Percentiles rank a stretch among this genome's conserved stretches.
phyloP scores from a whole-genome alignment of 257 asterid genomes.

The Primulina huaijiensis region DNA sequence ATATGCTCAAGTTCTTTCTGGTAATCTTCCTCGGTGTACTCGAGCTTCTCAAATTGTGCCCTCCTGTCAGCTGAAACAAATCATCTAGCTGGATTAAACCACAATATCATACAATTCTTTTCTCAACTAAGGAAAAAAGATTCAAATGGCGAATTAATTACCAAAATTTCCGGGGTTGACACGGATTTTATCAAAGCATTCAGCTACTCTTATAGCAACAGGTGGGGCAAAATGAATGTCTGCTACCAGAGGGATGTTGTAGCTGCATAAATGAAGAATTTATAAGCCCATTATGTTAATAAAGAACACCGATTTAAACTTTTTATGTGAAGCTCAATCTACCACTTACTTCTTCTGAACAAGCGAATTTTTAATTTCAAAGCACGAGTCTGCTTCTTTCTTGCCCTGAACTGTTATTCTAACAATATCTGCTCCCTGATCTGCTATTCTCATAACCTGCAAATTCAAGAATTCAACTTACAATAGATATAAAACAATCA shows the following conservation, averaged over 20 bases:
- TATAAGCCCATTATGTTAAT: slow-evolving; percentile 21
- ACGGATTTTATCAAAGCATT: slow-evolving; percentile 61
- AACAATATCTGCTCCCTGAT: slow-evolving; percentile 92
- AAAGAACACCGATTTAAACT: slow-evolving; percentile 10
- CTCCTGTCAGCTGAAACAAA: slow-evolving; percentile 90
- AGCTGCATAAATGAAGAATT: slow-evolving; percentile 41
- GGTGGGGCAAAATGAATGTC: slow-evolving; percentile 99
- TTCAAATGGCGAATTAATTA: slow-evolving; percentile 31
- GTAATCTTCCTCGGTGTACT: slow-evolving; percentile 94
- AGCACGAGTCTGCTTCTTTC: slow-evolving; percentile 99
- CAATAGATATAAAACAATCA: background rate
- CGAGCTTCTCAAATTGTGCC: slow-evolving; percentile 92
- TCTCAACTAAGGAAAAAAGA: background rate
- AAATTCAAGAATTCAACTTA: slow-evolving; percentile 24
- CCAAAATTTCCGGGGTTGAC: slow-evolving; percentile 79
- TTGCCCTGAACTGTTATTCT: slow-evolving; percentile 97
- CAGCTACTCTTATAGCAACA: slow-evolving; percentile 87
- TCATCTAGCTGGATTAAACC: slow-evolving; percentile 21
- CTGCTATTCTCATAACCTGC: slow-evolving; percentile 97
- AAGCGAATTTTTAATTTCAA: slow-evolving; percentile 79
- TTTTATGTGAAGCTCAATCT: slow-evolving; percentile 8
- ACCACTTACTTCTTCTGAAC: slow-evolving; percentile 86
- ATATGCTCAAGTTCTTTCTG: slow-evolving; percentile 96
- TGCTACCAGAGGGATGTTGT: slow-evolving; percentile 90
- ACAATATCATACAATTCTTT: background rate